phyloP scores from a whole-genome alignment of 257 asterid genomes.

The Lantana camara region DNA sequence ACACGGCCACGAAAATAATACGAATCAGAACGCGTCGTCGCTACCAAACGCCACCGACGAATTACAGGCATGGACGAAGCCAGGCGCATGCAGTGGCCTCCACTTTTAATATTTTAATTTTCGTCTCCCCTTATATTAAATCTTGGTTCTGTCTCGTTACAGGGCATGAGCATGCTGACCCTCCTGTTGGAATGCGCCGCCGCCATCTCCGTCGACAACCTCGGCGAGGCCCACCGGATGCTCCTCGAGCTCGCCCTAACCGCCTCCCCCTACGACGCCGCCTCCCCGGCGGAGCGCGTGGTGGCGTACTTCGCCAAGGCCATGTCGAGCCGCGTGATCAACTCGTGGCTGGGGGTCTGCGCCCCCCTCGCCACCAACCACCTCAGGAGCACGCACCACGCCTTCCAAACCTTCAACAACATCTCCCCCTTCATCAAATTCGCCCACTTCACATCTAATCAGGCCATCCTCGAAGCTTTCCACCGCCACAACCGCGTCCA shows the following conservation, averaged over 20 bases:
- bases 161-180: slow-evolving; percentile 47
- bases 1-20: not conserved
- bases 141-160: too few relatives aligned
- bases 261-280: slow-evolving; percentile 56
- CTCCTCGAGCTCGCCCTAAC: slow-evolving; percentile 66
- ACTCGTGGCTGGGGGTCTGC: slow-evolving; percentile 70
- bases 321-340: slow-evolving; percentile 72
- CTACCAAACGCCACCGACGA: too few relatives aligned
- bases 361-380: slow-evolving; percentile 54
- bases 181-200: slow-evolving; percentile 74
- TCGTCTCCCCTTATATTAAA: too few relatives aligned
- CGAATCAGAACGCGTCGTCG: too few relatives aligned
- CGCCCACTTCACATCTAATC: slow-evolving; percentile 80
- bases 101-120: too few relatives aligned
- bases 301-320: slow-evolving; percentile 77
- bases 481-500: slow-evolving; percentile 55
- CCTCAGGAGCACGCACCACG: slow-evolving; percentile 41
- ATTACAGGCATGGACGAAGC: too few relatives aligned
- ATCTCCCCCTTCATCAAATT: slow-evolving; percentile 69
- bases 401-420: slow-evolving; percentile 69
- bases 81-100: too few relatives aligned
- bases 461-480: slow-evolving; percentile 73
- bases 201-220: slow-evolving; percentile 68
- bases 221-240: slow-evolving; percentile 75
- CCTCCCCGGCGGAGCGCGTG: slow-evolving; percentile 72